Evolutionary conservation across 2,329 filamentous ascomycete species (phyloP), one percentile per base, ranked within the genome.

Genomic region (Coniella lustricola): DNA sequence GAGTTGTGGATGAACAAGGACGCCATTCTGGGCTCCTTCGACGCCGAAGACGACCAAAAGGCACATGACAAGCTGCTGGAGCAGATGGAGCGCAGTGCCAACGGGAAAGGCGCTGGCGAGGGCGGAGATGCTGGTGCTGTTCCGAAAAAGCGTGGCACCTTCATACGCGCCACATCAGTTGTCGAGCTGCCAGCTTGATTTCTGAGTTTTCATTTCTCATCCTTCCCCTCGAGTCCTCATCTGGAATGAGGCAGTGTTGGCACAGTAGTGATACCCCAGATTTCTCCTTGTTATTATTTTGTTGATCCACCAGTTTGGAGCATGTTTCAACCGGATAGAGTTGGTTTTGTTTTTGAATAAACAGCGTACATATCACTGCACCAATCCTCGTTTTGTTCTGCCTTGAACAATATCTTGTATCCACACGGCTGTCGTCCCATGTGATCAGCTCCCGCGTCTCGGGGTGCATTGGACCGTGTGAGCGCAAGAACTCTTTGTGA

Each of bases 1-100:
- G 50, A 52, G 48, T 31, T 52, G 12, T 52, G 50, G 50, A 52
- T 52, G 48, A 52, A 52, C 48, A 52, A 52, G 50, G 50, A 52
- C 18, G 43, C 50, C 2, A 50, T 52, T 40, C 21, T 52, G 7
- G 21, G 37, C 14, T 43, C 47, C 8, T 52, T 52, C 21, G 50
- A 52, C 18, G 37, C 31, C 2, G 50, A 42, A 7, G 50, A 52
- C 7, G 50, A 52, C 44, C 50, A 52, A 39, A 22, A 14, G 36
- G 50, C 48, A 7, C 50, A 46, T 3, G 35, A 50, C 3, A 31
- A 34, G 14, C 37, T 52, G 36, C 34, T 44, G 35, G 31, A 41
- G 31, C 33, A 22, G 16, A 16, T 52, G 13, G 44, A 17, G 21
- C 37, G 49, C 7, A 39, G 32, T 3, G 49, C 44, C 5, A 10